Evolutionary conservation across 2,329 filamentous ascomycete genomes (phyloP).

Genomic region (Ophiostoma tasmaniense): DNA sequence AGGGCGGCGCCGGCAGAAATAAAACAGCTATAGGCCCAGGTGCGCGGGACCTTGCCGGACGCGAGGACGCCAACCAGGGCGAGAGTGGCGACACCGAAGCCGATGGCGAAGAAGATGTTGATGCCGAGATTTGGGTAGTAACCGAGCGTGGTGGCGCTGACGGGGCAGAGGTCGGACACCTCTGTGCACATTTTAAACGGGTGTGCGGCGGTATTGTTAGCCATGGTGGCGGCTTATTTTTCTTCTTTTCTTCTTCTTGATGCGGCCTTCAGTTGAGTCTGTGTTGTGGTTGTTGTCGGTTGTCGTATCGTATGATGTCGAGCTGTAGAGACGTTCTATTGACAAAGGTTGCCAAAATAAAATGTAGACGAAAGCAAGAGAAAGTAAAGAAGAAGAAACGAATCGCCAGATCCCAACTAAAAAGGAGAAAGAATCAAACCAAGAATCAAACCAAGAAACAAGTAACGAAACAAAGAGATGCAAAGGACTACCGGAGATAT

Average conservation of each 20-base stretch:
- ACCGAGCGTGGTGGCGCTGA: slow-evolving; percentile 43
- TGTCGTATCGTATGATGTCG: background rate
- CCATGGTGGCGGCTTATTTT: background rate
- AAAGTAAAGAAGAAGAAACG: background rate
- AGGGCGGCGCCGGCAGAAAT: slow-evolving; percentile 42
- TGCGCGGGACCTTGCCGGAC: slow-evolving; percentile 37
- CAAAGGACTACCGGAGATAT: background rate
- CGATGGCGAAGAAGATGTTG: slow-evolving; percentile 45
- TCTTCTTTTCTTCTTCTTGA: background rate
- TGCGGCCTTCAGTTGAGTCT: too few relatives aligned
- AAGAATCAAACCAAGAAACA: background rate
- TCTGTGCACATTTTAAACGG: slow-evolving; percentile 21
- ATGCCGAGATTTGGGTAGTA: slow-evolving; percentile 50
- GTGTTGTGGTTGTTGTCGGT: background rate
- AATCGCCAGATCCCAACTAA: background rate
- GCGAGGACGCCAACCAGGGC: slow-evolving; percentile 28
- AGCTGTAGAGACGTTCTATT: background rate
- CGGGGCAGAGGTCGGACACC: slow-evolving; percentile 38
- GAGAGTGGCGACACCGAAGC: slow-evolving; percentile 39
- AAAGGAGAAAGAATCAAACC: background rate
- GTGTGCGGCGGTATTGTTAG: slow-evolving; percentile 17
- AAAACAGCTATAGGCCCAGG: slow-evolving; percentile 46
- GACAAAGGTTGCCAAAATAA: background rate
- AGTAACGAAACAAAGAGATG: background rate
- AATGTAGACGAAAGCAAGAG: background rate